phyloP scores from a whole-genome alignment of 768 basidiomycete genomes.

The Trichaptum fuscoviolaceum region DNA sequence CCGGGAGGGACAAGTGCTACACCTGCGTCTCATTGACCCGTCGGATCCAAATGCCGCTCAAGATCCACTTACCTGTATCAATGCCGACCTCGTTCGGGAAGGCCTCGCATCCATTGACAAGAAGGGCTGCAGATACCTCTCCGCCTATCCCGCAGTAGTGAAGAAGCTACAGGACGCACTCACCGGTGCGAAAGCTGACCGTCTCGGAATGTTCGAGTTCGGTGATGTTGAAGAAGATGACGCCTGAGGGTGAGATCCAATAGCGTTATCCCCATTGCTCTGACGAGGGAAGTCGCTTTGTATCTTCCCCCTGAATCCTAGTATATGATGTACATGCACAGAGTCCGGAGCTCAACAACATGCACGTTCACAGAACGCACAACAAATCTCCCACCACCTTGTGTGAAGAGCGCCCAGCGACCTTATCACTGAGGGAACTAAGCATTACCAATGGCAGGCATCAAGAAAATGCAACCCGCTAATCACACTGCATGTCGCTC shows the following conservation, averaged over 20 bases:
- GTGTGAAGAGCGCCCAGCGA: not conserved
- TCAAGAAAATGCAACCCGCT: not conserved
- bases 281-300: not conserved
- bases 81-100: slow-evolving; percentile 84
- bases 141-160: slow-evolving; percentile 61
- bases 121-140: slow-evolving; percentile 68
- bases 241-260: not conserved
- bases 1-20: slow-evolving; percentile 69
- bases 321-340: not conserved
- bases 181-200: slow-evolving; percentile 62
- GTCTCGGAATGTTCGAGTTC: slow-evolving; percentile 84
- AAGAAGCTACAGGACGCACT: slow-evolving; percentile 61
- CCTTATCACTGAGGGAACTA: not conserved
- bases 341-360: slow-evolving; percentile 1
- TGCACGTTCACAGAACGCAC: not conserved
- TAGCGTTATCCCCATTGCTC: not conserved
- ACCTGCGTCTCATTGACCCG: slow-evolving; percentile 92
- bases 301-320: not conserved
- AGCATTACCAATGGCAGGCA: not conserved
- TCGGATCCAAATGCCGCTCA: slow-evolving; percentile 58
- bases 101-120: slow-evolving; percentile 79
- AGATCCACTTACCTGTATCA: slow-evolving; percentile 76
- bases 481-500: not conserved
- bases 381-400: not conserved
- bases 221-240: slow-evolving; percentile 90